Evolutionary conservation across 495 filamentous ascomycete genomes (phyloP).

Genomic region (Hamigera avellanea): DNA sequence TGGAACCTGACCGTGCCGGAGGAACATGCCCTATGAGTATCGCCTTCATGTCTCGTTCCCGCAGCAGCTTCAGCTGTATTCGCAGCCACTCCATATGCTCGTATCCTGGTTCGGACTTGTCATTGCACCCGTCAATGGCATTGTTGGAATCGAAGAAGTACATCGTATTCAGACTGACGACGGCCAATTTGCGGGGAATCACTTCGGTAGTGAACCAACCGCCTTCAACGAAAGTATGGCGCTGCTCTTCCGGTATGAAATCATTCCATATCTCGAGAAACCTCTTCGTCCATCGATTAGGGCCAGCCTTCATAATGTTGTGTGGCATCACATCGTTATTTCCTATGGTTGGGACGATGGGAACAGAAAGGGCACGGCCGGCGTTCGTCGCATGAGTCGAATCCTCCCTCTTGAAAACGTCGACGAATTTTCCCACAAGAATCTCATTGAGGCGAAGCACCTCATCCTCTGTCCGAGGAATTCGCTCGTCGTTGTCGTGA

Average conservation of each 20-base stretch:
- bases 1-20: slow-evolving; percentile 71
- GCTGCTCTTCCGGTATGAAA: slow-evolving; percentile 89
- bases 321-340: slow-evolving; percentile 98
- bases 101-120: slow-evolving; percentile 70
- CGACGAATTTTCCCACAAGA: slow-evolving; percentile 63
- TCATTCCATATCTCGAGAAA: slow-evolving; percentile 65
- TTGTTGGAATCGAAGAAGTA: slow-evolving; percentile 92
- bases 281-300: slow-evolving; percentile 68
- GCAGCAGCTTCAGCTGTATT: slow-evolving; percentile 77
- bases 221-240: slow-evolving; percentile 81
- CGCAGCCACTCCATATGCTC: slow-evolving; percentile 95
- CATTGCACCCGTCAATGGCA: slow-evolving; percentile 79
- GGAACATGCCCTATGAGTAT: slow-evolving; percentile 93
- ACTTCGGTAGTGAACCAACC: slow-evolving; percentile 94
- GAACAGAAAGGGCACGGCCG: slow-evolving; percentile 53
- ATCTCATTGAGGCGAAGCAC: slow-evolving; percentile 63
- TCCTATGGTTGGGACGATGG: slow-evolving; percentile 80
- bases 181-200: slow-evolving; percentile 72
- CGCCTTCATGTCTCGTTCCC: slow-evolving; percentile 80
- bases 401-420: slow-evolving; percentile 51
- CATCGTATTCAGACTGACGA: slow-evolving; percentile 92
- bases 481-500: slow-evolving; percentile 83
- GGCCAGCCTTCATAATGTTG: slow-evolving; percentile 80
- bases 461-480: slow-evolving; percentile 63
- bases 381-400: slow-evolving; percentile 31